Evolutionary conservation across 2,329 filamentous ascomycete genomes (phyloP).

Genomic region (Pseudogymnoascus sp.): DNA sequence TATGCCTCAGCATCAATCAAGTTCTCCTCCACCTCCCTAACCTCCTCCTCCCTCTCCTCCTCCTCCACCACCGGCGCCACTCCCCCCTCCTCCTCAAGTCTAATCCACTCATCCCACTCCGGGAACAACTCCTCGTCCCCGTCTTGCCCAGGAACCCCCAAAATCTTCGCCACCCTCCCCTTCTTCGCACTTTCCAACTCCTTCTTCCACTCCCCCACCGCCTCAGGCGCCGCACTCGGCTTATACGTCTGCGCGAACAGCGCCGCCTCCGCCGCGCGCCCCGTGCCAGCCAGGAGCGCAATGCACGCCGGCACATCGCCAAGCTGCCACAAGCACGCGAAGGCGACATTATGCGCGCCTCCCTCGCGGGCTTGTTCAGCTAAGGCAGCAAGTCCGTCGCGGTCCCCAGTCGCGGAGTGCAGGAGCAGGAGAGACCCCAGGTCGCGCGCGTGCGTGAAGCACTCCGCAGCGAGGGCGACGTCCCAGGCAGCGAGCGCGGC

Average conservation of each 20-base stretch:
- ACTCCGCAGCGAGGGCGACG: slow-evolving; percentile 79
- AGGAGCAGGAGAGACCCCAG: slow-evolving; percentile 81
- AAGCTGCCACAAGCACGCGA: slow-evolving; percentile 81
- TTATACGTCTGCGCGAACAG: slow-evolving; percentile 95
- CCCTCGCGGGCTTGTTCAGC: slow-evolving; percentile 67
- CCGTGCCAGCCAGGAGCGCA: slow-evolving; percentile 69
- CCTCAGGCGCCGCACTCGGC: slow-evolving; percentile 61
- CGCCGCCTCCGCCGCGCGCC: slow-evolving; percentile 74
- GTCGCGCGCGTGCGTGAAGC: slow-evolving; percentile 85
- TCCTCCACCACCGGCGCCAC: not conserved
- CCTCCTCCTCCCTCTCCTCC: not conserved
- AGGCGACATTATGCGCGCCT: slow-evolving; percentile 85
- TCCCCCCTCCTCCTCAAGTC: slow-evolving; percentile 64
- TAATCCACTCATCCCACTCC: slow-evolving; percentile 88
- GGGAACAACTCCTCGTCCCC: slow-evolving; percentile 87
- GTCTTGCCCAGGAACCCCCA: slow-evolving; percentile 62
- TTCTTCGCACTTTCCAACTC: slow-evolving; percentile 78
- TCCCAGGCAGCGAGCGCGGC: slow-evolving; percentile 83
- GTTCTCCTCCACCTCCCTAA: not conserved
- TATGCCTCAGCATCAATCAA: slow-evolving; percentile 1
- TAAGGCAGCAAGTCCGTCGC: slow-evolving; percentile 63
- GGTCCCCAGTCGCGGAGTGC: slow-evolving; percentile 77
- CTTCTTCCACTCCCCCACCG: slow-evolving; percentile 75
- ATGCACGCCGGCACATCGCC: slow-evolving; percentile 77
- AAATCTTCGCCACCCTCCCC: slow-evolving; percentile 70